phyloP scores from a whole-genome alignment of 2,329 filamentous ascomycete genomes.

The Emergomyces orientalis region DNA sequence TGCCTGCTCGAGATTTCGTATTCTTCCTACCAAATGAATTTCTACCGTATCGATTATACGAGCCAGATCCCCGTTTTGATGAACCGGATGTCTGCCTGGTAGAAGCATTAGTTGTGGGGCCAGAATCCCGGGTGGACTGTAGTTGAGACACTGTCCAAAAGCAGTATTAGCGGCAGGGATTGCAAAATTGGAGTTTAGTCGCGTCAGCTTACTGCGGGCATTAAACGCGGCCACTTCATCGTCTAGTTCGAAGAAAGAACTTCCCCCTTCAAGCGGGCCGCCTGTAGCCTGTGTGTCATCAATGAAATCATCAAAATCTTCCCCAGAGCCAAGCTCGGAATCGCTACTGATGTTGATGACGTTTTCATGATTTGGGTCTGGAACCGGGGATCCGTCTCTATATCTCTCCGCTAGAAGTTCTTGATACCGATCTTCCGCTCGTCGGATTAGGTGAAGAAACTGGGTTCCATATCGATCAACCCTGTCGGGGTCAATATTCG shows the following conservation, averaged over 20 bases:
- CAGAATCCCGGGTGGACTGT: slow-evolving; percentile 12
- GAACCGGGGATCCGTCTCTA: slow-evolving; percentile 40
- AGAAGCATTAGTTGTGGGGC: background rate
- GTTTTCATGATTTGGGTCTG: slow-evolving; percentile 39
- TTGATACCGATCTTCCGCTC: slow-evolving; percentile 34
- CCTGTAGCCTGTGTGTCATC: background rate
- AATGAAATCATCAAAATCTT: slow-evolving; percentile 11
- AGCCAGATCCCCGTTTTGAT: slow-evolving; percentile 5
- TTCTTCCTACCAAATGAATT: background rate
- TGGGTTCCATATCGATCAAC: slow-evolving; percentile 36
- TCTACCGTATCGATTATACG: background rate
- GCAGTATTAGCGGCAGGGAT: background rate
- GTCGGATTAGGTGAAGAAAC: slow-evolving; percentile 35
- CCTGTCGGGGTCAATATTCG: slow-evolving; percentile 37
- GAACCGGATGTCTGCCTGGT: background rate
- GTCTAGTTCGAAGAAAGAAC: slow-evolving; percentile 19
- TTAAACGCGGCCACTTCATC: slow-evolving; percentile 17
- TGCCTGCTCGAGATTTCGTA: slow-evolving; percentile 6
- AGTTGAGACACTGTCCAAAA: slow-evolving; percentile 14
- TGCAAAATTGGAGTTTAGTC: background rate
- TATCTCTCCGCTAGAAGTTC: slow-evolving; percentile 37
- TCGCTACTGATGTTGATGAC: slow-evolving; percentile 38
- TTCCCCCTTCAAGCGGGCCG: slow-evolving; percentile 13
- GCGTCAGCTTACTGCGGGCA: slow-evolving; percentile 15
- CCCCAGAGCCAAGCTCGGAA: slow-evolving; percentile 24